Evolutionary conservation across 345 rosid species (phyloP), one percentile per base, ranked within the genome.

Genomic region (Linum trigynum): DNA sequence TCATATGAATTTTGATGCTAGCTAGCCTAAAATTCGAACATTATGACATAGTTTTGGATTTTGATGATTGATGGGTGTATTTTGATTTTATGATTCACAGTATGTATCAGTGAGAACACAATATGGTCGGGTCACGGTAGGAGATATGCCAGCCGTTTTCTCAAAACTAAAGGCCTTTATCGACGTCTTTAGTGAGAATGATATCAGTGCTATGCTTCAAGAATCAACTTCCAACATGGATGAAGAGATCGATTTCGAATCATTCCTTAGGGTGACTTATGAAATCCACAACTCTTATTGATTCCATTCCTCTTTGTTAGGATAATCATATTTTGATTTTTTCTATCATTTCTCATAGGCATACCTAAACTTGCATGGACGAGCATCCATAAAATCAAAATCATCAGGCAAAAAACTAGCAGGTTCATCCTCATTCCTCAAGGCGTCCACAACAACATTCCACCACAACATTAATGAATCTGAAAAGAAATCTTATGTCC

Each of bases 401-500:
- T 57, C 84, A 7, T 95, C 96, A 62, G 83, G 87, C 51, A 71
- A 80, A 5, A 84, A 75, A 71, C 76, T 78, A 59, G 40, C 40
- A 53, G 53, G 59, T 55, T 75, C 85, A 50, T 77, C 90, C 61
- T 88, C 97, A 15, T 88, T 94, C 75, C 85, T 94, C 59, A 90
- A 87, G 76, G 80, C 89, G 38, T 67, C 96, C 65, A 88, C 97
- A 48, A 94, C 99, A 39, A 94, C 95, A 15, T 74, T 88, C 80
- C 99, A 79, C 66, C 99, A 94, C 76, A 82, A 89, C 1, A 87
- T 94, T 41, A 90, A 94, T 60, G 84, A 81, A 74, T 82, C 97
- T 0, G 97, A 94, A 80, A 94, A 85, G 86, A 69, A 90, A 72
- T 94, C 99, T 8, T 94, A 94, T 80, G 99, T 90, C 71, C 78